Base-by-base conservation (phyloP, 2,329 filamentous ascomycete species). In the Aspergillus glaucus region DNA sequence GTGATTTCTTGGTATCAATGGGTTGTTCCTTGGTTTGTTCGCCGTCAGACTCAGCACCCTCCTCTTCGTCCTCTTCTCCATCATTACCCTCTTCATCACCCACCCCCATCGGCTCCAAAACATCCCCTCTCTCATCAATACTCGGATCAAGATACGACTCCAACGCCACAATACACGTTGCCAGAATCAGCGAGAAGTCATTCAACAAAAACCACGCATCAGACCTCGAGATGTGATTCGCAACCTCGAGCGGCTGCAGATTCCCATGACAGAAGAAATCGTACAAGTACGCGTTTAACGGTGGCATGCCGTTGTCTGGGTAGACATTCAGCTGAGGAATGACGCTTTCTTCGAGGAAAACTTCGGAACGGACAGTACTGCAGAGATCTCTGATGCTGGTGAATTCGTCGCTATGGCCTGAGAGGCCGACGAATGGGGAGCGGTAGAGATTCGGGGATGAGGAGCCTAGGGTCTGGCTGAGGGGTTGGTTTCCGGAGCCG, bases 241-340 rank as follows among this genome's bases (percentile, higher is more conserved):
- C 84, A 0, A 65, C 69, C 10, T 79, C 78, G 2, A 91, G 69
- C 0, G 81, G 77, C 1, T 73, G 62, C 19, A 83, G 63, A 59
- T 85, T 80, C 3, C 86, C 86, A 57, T 91, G 83, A 65, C 82
- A 86, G 75, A 81, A 90, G 67, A 90, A 92, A 64, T 91, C 85
- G 51, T 85, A 81, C 0, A 91, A 68, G 47, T 68, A 71, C 0
- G 67, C 68, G 45, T 72, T 71, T 12, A 71, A 52, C 51, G 66
- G 53, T 49, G 75, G 72, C 2, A 70, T 62, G 4, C 67, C 63
- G 46, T 85, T 79, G 22, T 81, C 70, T 0, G 80, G 79, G 55
- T 79, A 79, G 9, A 88, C 68, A 4, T 76, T 75, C 4, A 90
- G 75, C 61, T 86, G 80, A 0, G 87, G 87, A 21, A 92, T 80